A percentile compares a stretch with the other conserved stretches of the same genome.
These are phyloP conservation scores for Casuarina glauca DNA, from an alignment of 306 rosid genomes.

Conservation along the genomic window DNA sequence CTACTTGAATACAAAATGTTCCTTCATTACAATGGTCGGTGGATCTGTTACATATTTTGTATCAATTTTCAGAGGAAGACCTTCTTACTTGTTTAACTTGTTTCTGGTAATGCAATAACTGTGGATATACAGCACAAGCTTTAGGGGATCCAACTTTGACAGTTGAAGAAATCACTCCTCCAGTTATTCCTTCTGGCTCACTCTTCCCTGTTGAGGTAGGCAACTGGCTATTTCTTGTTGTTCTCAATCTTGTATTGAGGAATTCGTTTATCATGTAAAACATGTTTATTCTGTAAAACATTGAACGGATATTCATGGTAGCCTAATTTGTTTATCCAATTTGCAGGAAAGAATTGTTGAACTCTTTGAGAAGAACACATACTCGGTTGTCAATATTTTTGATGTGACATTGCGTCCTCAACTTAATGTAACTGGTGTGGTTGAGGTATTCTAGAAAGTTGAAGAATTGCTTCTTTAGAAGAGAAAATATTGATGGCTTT, in stretches of 20 bases:
- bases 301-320: conserved; percentile 6
- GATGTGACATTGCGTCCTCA: conserved; percentile 94
- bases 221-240: conserved; percentile 13
- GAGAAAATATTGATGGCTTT: not conserved
- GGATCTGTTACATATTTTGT: not conserved
- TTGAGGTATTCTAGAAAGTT: conserved; percentile 63
- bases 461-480: not conserved
- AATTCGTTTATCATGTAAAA: not conserved
- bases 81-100: conserved; percentile 4
- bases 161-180: conserved; percentile 80
- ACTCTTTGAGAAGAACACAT: conserved; percentile 83
- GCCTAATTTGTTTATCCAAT: conserved; percentile 13
- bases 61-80: not conserved
- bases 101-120: conserved; percentile 31
- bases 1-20: not conserved
- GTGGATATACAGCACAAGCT: conserved; percentile 68
- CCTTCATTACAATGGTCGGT: not conserved
- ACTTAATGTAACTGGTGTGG: conserved; percentile 84
- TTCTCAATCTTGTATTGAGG: conserved; percentile 12
- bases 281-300: not conserved
- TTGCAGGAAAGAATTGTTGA: conserved; percentile 82
- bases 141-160: conserved; percentile 86
- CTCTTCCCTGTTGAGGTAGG: conserved; percentile 88
- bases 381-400: conserved; percentile 91
- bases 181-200: conserved; percentile 57